Evolutionary conservation across 495 filamentous ascomycete genomes (phyloP), one percentile per base, ranked within the genome.

Genomic region (Penicillium paxilli): DNA sequence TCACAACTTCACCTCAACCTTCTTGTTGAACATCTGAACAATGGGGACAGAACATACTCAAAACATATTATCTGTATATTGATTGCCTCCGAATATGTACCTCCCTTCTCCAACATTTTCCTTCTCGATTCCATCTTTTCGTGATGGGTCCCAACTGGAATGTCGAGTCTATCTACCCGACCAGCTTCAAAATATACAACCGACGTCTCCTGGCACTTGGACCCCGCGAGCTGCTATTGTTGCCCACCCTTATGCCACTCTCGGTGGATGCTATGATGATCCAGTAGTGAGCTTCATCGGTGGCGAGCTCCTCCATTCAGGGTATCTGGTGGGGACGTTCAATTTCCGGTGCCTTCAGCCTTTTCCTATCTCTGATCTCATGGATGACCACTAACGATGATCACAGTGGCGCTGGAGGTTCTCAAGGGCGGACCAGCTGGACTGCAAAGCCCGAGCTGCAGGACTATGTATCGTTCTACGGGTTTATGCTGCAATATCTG

Each of bases 241-340:
- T 21, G 93, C 92, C 0, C 94, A 98, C 68, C 92, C 94, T 0
- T 98, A 97, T 55, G 90, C 91, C 17, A 83, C 88, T 0, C 74
- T 98, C 5, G 94, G 94, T 10, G 94, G 94, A 5, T 87, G 76
- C 72, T 93, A 85, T 66, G 88, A 97, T 65, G 91, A 98, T 58
- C 79, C 80, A 0, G 78, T 95, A 19, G 89, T 98, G 12, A 71
- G 80, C 25, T 72, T 82, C 20, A 66, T 89, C 11, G 82, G 80
- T 1, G 66, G 67, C 2, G 85, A 86, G 49, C 75, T 96, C 21
- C 66, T 96, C 6, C 68, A 76, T 4, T 63, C 75, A 21, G 91
- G 89, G 16, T 93, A 81, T 61, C 68, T 95, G 2, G 90, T 97
- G 16, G 88, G 79, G 5, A 96, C 90, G 1, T 97, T 98, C 68